Evolutionary conservation across 179 eudicot genomes (phyloP).

Genomic region (Spinacia oleracea): DNA sequence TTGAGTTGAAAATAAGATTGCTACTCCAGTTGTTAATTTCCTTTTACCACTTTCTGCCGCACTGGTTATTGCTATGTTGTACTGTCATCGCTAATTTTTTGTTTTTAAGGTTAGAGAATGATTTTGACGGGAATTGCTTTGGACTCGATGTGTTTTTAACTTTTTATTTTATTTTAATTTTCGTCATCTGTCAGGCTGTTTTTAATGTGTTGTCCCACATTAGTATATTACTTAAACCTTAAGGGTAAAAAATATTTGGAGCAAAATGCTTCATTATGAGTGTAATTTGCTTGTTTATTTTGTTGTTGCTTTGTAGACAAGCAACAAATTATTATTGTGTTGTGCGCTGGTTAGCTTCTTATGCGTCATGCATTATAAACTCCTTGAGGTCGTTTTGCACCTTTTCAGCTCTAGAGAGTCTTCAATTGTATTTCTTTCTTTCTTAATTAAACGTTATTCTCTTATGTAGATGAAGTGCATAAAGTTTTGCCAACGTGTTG

Average conservation of each 20-base stretch:
- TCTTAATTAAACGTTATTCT: background rate
- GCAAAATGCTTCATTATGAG: background rate
- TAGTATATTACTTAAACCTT: background rate
- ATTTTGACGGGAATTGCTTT: background rate
- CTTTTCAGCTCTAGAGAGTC: background rate
- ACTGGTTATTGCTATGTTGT: background rate
- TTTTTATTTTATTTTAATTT: background rate
- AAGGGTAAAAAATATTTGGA: background rate
- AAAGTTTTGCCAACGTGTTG: background rate
- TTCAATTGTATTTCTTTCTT: background rate
- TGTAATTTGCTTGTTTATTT: background rate
- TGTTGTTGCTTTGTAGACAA: background rate
- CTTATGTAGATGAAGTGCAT: background rate
- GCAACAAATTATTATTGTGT: background rate
- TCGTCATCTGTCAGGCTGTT: background rate
- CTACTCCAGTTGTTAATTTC: background rate
- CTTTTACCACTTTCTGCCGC: background rate
- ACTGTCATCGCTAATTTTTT: background rate
- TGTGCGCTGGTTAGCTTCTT: background rate
- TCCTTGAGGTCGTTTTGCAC: background rate
- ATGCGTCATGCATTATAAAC: background rate
- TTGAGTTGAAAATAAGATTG: conserved; percentile 14
- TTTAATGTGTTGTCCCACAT: background rate
- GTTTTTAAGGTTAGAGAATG: background rate
- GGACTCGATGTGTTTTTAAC: background rate